phyloP scores from a whole-genome alignment of 768 basidiomycete genomes.

The Tylopilus sp. region DNA sequence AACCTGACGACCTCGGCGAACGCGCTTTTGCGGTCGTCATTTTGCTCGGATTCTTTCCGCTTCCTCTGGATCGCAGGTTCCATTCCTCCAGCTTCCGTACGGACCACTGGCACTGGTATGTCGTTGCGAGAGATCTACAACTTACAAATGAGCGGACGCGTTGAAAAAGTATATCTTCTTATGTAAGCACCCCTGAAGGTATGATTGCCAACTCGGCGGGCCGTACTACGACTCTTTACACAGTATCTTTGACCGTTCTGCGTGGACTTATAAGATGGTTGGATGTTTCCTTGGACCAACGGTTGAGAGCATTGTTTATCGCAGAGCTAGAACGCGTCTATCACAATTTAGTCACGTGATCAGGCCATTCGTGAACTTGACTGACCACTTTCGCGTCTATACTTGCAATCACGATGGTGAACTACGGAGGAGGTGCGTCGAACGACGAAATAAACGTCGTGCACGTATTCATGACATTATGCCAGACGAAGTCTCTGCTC shows the following conservation, averaged over 20 bases:
- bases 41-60: conserved; percentile 51
- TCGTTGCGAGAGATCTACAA: not conserved
- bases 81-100: conserved; percentile 36
- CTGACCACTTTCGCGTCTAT: not conserved
- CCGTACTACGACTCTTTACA: not conserved
- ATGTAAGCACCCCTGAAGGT: conserved; percentile 14
- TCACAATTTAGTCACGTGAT: not conserved
- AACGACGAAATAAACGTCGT: not conserved
- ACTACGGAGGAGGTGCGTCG: conserved; percentile 79
- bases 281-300: too few relatives aligned
- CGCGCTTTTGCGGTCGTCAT: conserved; percentile 31
- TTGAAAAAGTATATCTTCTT: conserved; percentile 10
- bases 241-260: too few relatives aligned
- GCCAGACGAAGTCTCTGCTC: conserved; percentile 94
- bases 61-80: conserved; percentile 44
- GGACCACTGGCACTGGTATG: not conserved
- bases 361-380: not conserved
- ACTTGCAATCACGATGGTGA: conserved; percentile 59
- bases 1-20: conserved; percentile 45
- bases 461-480: not conserved
- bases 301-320: too few relatives aligned
- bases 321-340: too few relatives aligned
- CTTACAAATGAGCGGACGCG: not conserved
- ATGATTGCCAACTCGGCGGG: not conserved
- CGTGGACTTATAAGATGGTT: too few relatives aligned